Conservation (phyloP, 2,329 filamentous ascomycete genomes). For the Fusarium sp. region DNA sequence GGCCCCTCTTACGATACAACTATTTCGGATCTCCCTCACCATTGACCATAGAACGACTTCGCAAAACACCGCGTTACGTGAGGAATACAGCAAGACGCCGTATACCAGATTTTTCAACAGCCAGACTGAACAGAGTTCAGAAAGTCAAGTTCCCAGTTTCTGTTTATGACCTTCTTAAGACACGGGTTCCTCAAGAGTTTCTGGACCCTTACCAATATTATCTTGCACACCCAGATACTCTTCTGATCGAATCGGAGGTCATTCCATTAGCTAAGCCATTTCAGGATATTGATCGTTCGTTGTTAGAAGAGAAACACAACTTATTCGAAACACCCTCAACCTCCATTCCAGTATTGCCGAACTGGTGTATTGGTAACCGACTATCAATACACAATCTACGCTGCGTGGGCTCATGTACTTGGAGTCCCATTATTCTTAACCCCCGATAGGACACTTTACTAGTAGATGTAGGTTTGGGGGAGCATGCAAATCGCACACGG, state of each 20-base stretch:
- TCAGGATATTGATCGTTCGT: conserved; percentile 28
- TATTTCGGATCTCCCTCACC: conserved; percentile 38
- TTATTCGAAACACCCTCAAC: conserved; percentile 31
- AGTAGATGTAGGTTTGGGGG: conserved; percentile 28
- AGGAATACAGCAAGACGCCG: conserved; percentile 30
- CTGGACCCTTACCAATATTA: conserved; percentile 11
- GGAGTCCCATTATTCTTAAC: conserved; percentile 13
- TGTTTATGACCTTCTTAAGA: background rate
- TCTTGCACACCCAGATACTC: conserved; percentile 32
- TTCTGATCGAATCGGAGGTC: conserved; percentile 35
- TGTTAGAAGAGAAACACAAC: conserved; percentile 33
- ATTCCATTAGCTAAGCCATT: conserved; percentile 26
- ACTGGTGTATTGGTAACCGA: conserved; percentile 8
- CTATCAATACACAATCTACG: conserved; percentile 23
- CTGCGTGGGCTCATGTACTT: conserved; percentile 9
- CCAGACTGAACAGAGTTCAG: conserved; percentile 15
- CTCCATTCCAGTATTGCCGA: conserved; percentile 10
- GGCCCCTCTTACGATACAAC: conserved; percentile 43
- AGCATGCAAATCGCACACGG: conserved; percentile 43
- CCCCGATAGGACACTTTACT: conserved; percentile 12
- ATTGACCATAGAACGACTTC: conserved; percentile 36
- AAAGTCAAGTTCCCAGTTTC: conserved; percentile 17
- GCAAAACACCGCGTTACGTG: conserved; percentile 42
- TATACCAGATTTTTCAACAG: conserved; percentile 38
- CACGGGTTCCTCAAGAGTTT: conserved; percentile 1